Conservation (phyloP, 2,329 filamentous ascomycete species). For the Stagonosporopsis vannaccii region DNA sequence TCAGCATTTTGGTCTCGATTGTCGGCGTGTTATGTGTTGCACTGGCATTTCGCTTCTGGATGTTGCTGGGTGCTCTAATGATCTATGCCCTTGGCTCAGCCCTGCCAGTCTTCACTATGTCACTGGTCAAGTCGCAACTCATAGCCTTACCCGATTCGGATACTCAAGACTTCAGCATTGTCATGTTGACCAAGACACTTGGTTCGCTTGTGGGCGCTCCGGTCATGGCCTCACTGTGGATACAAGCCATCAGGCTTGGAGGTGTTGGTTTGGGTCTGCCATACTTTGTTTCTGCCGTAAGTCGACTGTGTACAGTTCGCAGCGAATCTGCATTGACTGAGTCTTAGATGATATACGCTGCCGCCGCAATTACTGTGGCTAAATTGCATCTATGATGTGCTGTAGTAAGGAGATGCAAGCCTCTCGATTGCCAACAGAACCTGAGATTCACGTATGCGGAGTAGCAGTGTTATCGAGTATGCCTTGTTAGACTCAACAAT, state of each 20-base stretch:
- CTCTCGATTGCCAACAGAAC: not conserved
- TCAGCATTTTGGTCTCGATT: constrained; percentile 44
- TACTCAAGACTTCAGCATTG: constrained; percentile 48
- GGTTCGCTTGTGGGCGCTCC: constrained; percentile 48
- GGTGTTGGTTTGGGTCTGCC: constrained; percentile 44
- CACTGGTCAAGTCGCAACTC: constrained; percentile 45
- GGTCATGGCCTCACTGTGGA: constrained; percentile 47
- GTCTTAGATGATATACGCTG: not conserved
- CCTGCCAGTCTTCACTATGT: constrained; percentile 50
- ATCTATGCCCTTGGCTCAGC: constrained; percentile 50
- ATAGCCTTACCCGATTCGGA: constrained; percentile 38
- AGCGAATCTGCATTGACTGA: not conserved
- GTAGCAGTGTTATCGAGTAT: no score
- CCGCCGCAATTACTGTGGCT: not conserved
- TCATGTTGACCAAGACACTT: constrained; percentile 48
- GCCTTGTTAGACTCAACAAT: no score
- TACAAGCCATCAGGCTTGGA: constrained; percentile 45
- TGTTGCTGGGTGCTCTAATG: constrained; percentile 44
- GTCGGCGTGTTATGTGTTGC: constrained; percentile 46
- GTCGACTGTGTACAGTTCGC: not conserved
- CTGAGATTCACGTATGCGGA: not conserved
- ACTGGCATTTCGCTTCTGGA: constrained; percentile 41
- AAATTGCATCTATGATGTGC: not conserved
- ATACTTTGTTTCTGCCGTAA: constrained; percentile 31
- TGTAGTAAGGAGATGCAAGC: not conserved